phyloP scores from a whole-genome alignment of 106 monocot species.

The Hemerocallis citrina region DNA sequence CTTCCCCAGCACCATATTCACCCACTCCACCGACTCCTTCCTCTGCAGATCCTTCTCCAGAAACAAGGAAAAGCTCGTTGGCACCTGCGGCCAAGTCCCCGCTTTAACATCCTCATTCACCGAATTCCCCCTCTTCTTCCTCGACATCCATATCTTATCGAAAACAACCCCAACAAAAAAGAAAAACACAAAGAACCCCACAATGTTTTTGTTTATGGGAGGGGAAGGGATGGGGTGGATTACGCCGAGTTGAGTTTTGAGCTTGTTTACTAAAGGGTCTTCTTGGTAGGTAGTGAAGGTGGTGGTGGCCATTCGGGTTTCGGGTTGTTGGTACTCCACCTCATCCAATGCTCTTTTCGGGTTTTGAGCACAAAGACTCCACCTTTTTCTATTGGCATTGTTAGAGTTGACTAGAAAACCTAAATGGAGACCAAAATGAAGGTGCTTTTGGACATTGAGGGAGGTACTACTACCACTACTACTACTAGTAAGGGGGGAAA shows the following conservation, averaged over 20 bases:
- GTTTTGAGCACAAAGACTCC: not conserved
- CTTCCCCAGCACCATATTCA: conserved; percentile 84
- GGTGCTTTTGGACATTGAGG: too few species aligned
- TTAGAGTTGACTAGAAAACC: too few species aligned
- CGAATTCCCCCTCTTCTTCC: conserved; percentile 34
- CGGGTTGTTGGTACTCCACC: too few species aligned
- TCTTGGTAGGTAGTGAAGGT: conserved; percentile 41
- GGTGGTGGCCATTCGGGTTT: conserved; percentile 24
- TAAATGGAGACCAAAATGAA: too few species aligned
- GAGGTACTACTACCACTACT: too few species aligned
- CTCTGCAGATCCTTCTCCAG: conserved; percentile 75
- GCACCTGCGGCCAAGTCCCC: conserved; percentile 76
- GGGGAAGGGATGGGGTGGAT: conserved; percentile 68
- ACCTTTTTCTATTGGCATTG: too few species aligned
- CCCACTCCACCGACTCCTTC: conserved; percentile 89
- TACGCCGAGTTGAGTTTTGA: conserved; percentile 62
- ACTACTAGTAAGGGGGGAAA: too few species aligned
- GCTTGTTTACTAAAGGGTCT: conserved; percentile 65
- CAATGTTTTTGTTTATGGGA: conserved; percentile 46
- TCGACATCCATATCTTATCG: conserved; percentile 67
- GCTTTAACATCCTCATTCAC: conserved; percentile 6
- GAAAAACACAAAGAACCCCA: conserved; percentile 62
- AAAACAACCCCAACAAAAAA: conserved; percentile 72
- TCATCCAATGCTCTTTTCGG: not conserved
- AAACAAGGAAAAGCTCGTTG: conserved; percentile 75